Percentiles rank a stretch among this genome's conserved stretches.
These are phyloP conservation scores for Albifimbria verrucaria DNA, from an alignment of 2,329 filamentous ascomycete genomes.

Conservation along the genomic window DNA sequence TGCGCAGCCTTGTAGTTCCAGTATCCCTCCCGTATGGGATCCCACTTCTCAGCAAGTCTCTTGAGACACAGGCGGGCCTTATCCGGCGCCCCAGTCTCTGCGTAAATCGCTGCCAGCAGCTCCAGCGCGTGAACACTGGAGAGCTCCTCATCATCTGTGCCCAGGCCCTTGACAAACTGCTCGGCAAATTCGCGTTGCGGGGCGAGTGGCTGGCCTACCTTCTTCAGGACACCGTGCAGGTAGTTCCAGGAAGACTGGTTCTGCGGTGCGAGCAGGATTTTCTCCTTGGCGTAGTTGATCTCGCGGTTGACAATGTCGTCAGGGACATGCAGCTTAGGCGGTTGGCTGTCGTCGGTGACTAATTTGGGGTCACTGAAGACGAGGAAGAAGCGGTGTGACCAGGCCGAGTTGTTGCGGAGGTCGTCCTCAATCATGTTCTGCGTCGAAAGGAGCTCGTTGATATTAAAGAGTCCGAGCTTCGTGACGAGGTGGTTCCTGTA, in stretches of 20 bases:
- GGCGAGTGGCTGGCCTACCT: slow-evolving; percentile 53
- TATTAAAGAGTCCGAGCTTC: slow-evolving; percentile 66
- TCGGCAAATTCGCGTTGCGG: slow-evolving; percentile 45
- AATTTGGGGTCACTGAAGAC: slow-evolving; percentile 65
- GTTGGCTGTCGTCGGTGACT: slow-evolving; percentile 43
- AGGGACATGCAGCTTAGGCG: slow-evolving; percentile 54
- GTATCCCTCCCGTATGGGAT: slow-evolving; percentile 86
- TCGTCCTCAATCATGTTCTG: slow-evolving; percentile 73
- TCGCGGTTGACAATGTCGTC: slow-evolving; percentile 68
- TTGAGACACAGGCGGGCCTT: slow-evolving; percentile 68
- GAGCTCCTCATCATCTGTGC: slow-evolving; percentile 47
- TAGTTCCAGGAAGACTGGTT: slow-evolving; percentile 97
- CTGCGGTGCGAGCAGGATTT: slow-evolving; percentile 78
- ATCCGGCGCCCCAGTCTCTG: slow-evolving; percentile 50
- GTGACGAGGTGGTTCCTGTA: slow-evolving; percentile 74
- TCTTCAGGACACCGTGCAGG: slow-evolving; percentile 69
- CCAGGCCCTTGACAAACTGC: slow-evolving; percentile 48
- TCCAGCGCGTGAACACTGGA: slow-evolving; percentile 67
- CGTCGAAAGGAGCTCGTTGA: slow-evolving; percentile 67
- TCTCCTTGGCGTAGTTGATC: slow-evolving; percentile 67
- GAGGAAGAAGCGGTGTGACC: slow-evolving; percentile 96
- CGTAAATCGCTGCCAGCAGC: slow-evolving; percentile 66
- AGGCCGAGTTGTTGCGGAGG: slow-evolving; percentile 93
- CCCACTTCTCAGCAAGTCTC: slow-evolving; percentile 79
- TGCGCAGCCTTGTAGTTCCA: slow-evolving; percentile 64